phyloP scores from a whole-genome alignment of 345 rosid genomes.

The Salix udensis region DNA sequence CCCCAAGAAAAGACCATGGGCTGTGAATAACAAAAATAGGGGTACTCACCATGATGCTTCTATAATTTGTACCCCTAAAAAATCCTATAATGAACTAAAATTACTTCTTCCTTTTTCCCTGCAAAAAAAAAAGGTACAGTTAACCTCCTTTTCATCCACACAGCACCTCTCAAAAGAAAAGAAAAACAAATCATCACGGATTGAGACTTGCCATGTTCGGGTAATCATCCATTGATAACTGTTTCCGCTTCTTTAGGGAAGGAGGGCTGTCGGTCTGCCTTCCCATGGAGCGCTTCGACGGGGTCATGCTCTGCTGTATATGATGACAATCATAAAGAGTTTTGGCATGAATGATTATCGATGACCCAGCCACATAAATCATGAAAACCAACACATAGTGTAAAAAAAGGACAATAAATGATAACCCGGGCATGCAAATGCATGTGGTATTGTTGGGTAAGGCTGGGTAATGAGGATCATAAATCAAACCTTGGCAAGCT shows the following conservation, averaged over 20 bases:
- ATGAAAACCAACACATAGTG: neutral
- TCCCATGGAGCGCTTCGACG: conserved; percentile 60
- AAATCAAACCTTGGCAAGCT: conserved; percentile 74
- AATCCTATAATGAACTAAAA: neutral
- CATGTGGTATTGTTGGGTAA: neutral
- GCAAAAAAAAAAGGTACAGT: conserved; percentile 8
- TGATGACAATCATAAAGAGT: neutral
- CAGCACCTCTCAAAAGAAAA: neutral
- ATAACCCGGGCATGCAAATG: neutral
- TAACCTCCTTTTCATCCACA: no score
- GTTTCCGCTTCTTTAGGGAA: conserved; percentile 69
- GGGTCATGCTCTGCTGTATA: conserved; percentile 51
- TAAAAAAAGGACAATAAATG: neutral
- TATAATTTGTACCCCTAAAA: neutral
- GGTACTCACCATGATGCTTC: neutral
- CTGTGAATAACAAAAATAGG: neutral
- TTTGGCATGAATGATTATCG: neutral
- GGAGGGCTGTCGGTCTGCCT: conserved; percentile 69
- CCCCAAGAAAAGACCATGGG: neutral
- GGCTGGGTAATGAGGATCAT: neutral
- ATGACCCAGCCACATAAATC: neutral
- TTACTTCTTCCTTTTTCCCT: conserved; percentile 75
- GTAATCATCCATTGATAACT: conserved; percentile 80
- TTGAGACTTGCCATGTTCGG: conserved; percentile 43
- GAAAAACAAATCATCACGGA: neutral